phyloP scores from a whole-genome alignment of 305 asterid genomes.

The Petunia hybrid region DNA sequence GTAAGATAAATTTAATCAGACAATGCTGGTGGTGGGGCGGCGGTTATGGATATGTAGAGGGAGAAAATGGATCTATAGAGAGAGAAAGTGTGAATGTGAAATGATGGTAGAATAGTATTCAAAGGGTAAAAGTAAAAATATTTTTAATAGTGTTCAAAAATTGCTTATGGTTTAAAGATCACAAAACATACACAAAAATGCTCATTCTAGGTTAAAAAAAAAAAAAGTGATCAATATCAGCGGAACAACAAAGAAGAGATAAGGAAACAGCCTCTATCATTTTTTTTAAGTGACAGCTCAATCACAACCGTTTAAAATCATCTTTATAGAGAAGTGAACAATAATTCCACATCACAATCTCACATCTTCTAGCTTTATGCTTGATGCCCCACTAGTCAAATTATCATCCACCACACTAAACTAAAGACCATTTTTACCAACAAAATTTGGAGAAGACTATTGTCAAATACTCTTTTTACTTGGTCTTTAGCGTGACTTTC shows the following conservation, averaged over 20 bases:
- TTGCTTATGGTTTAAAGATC: no score
- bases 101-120: no score
- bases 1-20: no score
- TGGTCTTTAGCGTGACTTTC: not conserved
- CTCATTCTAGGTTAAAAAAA: no score
- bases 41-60: no score
- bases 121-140: no score
- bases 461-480: not conserved
- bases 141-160: no score
- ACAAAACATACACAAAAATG: no score
- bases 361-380: conserved; percentile 12
- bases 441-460: not conserved
- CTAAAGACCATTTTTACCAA: not conserved
- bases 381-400: not conserved
- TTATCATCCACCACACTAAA: not conserved
- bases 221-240: not conserved
- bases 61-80: no score
- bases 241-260: not conserved
- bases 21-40: no score
- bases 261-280: not conserved
- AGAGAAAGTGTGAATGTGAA: no score
- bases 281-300: not conserved
- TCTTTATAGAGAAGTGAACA: not conserved
- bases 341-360: not conserved
- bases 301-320: not conserved